Evolutionary conservation across 2,329 filamentous ascomycete species (phyloP).

Genomic region (Aspergillus fructus): DNA sequence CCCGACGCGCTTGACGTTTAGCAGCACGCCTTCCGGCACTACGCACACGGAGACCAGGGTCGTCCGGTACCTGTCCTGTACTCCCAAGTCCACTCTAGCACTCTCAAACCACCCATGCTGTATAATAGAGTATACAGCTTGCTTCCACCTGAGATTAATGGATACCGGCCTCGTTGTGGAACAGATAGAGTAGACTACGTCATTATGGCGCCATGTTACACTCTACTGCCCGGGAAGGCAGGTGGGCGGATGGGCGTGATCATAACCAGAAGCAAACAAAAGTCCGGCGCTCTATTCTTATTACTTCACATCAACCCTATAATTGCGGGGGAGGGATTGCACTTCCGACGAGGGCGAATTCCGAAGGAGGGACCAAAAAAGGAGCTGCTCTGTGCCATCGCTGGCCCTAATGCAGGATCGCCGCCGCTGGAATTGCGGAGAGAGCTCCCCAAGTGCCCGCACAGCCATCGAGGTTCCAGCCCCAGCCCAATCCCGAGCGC

Average conservation of each 20-base stretch:
- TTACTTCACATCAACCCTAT: neutral
- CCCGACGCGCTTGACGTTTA: neutral
- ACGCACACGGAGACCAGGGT: neutral
- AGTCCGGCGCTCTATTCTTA: neutral
- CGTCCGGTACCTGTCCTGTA: neutral
- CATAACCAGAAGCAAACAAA: neutral
- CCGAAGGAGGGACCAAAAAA: neutral
- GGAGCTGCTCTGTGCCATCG: neutral
- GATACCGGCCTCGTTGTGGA: constrained; percentile 5
- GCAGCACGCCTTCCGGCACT: neutral
- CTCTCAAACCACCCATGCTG: too few species aligned
- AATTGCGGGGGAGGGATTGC: constrained; percentile 10
- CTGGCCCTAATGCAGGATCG: constrained; percentile 20
- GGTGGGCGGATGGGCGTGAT: neutral
- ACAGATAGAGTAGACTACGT: constrained; percentile 17
- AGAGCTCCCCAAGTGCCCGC: constrained; percentile 17
- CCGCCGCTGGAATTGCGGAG: constrained; percentile 20
- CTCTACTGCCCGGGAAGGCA: neutral
- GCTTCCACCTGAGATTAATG: neutral
- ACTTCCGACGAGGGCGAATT: neutral
- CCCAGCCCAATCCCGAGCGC: constrained; percentile 1
- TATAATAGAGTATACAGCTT: neutral
- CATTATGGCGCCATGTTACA: constrained; percentile 20
- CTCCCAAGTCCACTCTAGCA: neutral
- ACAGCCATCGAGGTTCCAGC: neutral